A percentile compares a stretch with the other conserved stretches of the same genome.
phyloP scores from a whole-genome alignment of 2,329 filamentous ascomycete species.

The Chaetomium sp. region DNA sequence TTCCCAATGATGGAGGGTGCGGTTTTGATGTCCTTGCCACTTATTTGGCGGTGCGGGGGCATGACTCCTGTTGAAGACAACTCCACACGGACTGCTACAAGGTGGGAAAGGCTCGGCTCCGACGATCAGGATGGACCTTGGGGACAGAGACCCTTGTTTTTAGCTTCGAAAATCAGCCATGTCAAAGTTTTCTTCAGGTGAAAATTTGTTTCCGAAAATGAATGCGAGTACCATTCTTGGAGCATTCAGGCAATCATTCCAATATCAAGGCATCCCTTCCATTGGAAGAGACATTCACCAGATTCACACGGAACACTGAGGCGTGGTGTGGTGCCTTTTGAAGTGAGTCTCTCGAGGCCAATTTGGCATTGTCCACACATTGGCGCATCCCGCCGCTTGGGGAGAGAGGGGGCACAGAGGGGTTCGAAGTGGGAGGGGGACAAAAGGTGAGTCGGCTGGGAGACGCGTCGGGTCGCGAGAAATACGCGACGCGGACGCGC shows the following conservation, averaged over 20 bases:
- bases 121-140: neutral
- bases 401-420: neutral
- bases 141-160: neutral
- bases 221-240: neutral
- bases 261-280: too few relatives aligned
- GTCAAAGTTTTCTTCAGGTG: neutral
- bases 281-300: too few relatives aligned
- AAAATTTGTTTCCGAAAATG: neutral
- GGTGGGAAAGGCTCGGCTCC: conserved; percentile 3
- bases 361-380: too few relatives aligned
- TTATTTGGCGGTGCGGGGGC: neutral
- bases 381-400: too few relatives aligned
- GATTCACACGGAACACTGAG: too few relatives aligned
- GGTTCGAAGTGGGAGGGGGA: too few relatives aligned
- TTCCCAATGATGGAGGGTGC: neutral
- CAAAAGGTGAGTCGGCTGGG: neutral
- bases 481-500: conserved; percentile 19
- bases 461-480: conserved; percentile 20
- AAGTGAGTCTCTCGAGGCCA: too few relatives aligned
- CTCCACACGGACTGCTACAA: conserved; percentile 3
- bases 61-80: neutral
- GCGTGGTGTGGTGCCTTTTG: too few relatives aligned
- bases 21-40: too few relatives aligned
- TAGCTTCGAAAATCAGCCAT: neutral
- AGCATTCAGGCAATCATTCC: too few relatives aligned